Base-by-base conservation (phyloP, 352 stramenopile species). In the Globisporangium sylvaticum region DNA sequence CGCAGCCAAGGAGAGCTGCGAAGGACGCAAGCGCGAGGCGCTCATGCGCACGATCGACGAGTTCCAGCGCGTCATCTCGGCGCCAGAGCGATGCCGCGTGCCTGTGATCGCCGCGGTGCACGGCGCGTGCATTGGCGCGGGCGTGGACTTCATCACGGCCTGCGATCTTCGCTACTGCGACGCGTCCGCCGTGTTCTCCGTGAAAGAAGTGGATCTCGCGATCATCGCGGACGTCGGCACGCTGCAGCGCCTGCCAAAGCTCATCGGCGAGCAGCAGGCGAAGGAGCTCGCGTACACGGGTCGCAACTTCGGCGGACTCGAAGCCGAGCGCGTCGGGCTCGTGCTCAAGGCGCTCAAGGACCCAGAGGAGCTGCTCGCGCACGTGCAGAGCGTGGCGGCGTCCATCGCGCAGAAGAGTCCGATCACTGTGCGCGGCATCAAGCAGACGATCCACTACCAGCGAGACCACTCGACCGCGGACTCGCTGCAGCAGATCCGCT, bases 191-290 rank as follows among this genome's bases (percentile, higher is more conserved):
- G 60, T 89, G 46, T 96, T 97, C 67, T 91, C 81, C 2, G 82
- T 97, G 12, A 96, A 96, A 58, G 90, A 97, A 58, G 83, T 96
- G 55, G 90, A 97, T 59, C 74, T 97, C 44, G 90, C 86, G 8
- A 97, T 97, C 68, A 83, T 96, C 57, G 90, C 90, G 22, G 90
- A 97, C 77, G 76, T 97, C 8, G 90, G 90, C 10, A 96, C 90
- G 37, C 74, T 97, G 58, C 90, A 97, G 68, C 85, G 90, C 14
- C 73, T 97, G 18, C 90, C 90, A 0, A 90, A 91, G 66, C 81
- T 96, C 56, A 68, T 97, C 32, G 90, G 90, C 44, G 85, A 96
- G 69, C 86, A 90, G 66, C 81, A 83, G 27, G 83, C 90, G 7
- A 94, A 94, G 70, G 90, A 97, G 67, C 73, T 96, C 2, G 78